Evolutionary conservation across 345 rosid species (phyloP), one percentile per base, ranked within the genome.

Genomic region (Heritiera fomes): DNA sequence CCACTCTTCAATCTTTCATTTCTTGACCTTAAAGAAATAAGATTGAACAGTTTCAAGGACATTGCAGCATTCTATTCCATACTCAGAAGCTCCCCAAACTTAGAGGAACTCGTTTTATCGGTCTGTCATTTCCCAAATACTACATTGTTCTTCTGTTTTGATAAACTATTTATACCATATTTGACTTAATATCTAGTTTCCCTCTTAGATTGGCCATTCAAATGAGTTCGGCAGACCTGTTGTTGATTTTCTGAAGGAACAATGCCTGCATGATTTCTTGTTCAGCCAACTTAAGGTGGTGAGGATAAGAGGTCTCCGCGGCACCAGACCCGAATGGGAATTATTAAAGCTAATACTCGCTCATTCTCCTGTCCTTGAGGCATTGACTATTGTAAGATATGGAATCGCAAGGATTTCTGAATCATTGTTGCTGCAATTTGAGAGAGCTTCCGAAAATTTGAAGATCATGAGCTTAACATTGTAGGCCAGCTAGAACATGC

Each of bases 1-100:
- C 5, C 50, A 43, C 79, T 84, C 55, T 28, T 53, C 23, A 38
- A 41, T 68, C 78, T 82, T 50, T 18, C 20, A 50, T 50, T 50
- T 50, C 82, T 81, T 60, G 75, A 76, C 18, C 79, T 81, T 20
- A 81, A 63, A 67, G 82, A 75, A 47, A 58, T 84, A 12, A 70
- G 70, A 34, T 70, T 79, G 43, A 43, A 45, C 61, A 64, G 49
- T 72, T 10, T 81, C 12, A 76, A 78, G 45, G 84, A 78, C n/a
- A 52, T 78, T 32, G 15, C 32, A 8, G 82, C 63, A 49, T 55
- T 73, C 17, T 46, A 78, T 12, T 40, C 80, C 28, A 65, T 84
- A 41, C 75, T 84, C 15, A 72, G 75, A 78, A 81, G 86, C 75
- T 70, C 78, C 49, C 86, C 84, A 58, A 84, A 75, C 66, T 75